Evolutionary conservation across 1,284 basidiomycete genomes (phyloP).

Genomic region (Paramarasmius palmivorus): DNA sequence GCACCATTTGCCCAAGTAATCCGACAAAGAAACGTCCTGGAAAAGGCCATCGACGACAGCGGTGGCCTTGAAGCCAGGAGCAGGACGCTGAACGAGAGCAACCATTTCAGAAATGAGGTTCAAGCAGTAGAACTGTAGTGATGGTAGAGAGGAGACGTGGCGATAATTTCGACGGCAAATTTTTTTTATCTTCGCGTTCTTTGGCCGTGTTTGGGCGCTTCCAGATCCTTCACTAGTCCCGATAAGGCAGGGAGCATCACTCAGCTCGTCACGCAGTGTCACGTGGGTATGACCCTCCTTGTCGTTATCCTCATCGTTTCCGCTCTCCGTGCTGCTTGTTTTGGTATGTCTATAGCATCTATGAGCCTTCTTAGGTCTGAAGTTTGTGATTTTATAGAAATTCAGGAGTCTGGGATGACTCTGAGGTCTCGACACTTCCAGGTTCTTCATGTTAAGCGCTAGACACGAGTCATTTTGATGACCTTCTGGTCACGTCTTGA

Average conservation of each 20-base stretch:
- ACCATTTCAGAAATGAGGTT: slow-evolving; percentile 46
- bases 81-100: slow-evolving; percentile 75
- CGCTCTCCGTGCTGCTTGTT: background rate
- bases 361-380: too few species aligned
- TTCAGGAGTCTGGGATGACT: too few species aligned
- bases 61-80: slow-evolving; percentile 75
- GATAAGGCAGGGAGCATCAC: background rate
- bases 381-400: too few species aligned
- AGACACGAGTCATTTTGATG: too few species aligned
- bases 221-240: background rate
- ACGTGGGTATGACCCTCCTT: background rate
- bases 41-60: slow-evolving; percentile 79
- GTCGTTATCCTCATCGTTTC: background rate
- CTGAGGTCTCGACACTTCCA: too few species aligned
- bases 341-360: background rate
- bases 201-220: slow-evolving; percentile 12
- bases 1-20: slow-evolving; percentile 84
- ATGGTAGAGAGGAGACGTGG: background rate
- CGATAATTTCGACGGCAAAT: background rate
- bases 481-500: too few species aligned
- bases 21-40: slow-evolving; percentile 69
- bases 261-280: background rate
- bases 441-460: too few species aligned
- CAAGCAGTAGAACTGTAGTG: background rate
- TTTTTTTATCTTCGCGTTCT: slow-evolving; percentile 13